Conservation (phyloP, 164 flowering plant species). For the Paratinospora sagittata region DNA sequence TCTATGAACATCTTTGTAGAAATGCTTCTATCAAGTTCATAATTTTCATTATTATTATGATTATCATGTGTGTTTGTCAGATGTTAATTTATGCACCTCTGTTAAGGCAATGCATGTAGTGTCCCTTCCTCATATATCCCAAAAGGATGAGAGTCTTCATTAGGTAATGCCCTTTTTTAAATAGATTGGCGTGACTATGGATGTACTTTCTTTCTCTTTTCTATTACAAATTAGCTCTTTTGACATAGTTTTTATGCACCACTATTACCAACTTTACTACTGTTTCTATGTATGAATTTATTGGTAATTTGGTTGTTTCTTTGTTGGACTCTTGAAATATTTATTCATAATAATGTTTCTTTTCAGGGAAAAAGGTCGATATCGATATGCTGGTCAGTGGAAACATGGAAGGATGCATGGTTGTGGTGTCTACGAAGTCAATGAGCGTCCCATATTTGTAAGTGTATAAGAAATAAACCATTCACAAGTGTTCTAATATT, state of each 20-base stretch:
- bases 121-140: no score
- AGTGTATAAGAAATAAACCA: conserved; percentile 17
- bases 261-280: no score
- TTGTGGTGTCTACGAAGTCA: conserved; percentile 89
- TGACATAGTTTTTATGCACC: no score
- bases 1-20: neutral
- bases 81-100: neutral
- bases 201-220: no score
- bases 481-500: neutral
- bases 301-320: neutral
- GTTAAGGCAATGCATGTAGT: no score
- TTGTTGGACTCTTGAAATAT: neutral
- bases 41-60: neutral
- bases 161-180: no score
- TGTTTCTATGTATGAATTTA: no score
- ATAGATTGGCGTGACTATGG: no score
- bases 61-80: neutral
- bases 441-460: conserved; percentile 67
- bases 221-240: no score
- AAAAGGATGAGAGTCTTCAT: no score
- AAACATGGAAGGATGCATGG: conserved; percentile 97
- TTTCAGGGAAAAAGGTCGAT: conserved; percentile 87
- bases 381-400: conserved; percentile 94
- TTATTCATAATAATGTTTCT: conserved; percentile 13
- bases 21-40: neutral